Conservation (phyloP, 345 rosid genomes). For the Boechera retrofracta region DNA sequence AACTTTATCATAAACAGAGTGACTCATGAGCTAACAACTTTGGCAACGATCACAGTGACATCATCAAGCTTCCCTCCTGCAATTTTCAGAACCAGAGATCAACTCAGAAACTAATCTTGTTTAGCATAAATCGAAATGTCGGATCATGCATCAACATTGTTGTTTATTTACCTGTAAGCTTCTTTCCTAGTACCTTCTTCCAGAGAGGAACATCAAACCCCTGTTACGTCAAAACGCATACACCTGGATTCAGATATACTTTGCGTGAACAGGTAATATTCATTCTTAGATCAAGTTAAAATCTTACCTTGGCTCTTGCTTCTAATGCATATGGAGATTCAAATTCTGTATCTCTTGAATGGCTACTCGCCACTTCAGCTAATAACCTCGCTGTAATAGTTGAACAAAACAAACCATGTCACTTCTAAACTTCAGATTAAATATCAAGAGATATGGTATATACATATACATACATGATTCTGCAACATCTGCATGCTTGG, state of each 20-base stretch:
- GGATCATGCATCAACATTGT: background rate
- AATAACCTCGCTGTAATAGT: conserved; percentile 74
- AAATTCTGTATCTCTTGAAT: conserved; percentile 66
- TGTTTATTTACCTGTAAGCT: conserved; percentile 64
- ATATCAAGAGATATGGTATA: conserved; percentile 4
- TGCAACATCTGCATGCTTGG: conserved; percentile 49
- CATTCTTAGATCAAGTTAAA: conserved; percentile 4
- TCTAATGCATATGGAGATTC: conserved; percentile 89
- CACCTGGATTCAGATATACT: background rate
- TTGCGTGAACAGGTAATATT: background rate
- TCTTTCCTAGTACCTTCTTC: conserved; percentile 84
- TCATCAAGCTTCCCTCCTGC: conserved; percentile 95
- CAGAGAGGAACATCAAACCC: conserved; percentile 82
- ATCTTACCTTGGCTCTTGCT: conserved; percentile 72
- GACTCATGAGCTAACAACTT: conserved; percentile 52
- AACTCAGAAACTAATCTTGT: conserved; percentile 17
- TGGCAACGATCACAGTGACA: conserved; percentile 77
- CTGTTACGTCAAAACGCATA: conserved; percentile 41
- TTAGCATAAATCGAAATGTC: background rate
- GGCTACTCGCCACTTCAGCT: conserved; percentile 70
- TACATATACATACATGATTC: conserved; percentile 53
- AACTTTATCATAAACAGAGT: conserved; percentile 4
- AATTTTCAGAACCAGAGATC: conserved; percentile 17
- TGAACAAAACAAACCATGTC: conserved; percentile 28
- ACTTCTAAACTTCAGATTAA: conserved; percentile 13